Percentiles rank a stretch among this genome's conserved stretches.
Evolutionary conservation across 73 alveolate species (phyloP).

Genomic region (Tetrahymena thermophila): DNA sequence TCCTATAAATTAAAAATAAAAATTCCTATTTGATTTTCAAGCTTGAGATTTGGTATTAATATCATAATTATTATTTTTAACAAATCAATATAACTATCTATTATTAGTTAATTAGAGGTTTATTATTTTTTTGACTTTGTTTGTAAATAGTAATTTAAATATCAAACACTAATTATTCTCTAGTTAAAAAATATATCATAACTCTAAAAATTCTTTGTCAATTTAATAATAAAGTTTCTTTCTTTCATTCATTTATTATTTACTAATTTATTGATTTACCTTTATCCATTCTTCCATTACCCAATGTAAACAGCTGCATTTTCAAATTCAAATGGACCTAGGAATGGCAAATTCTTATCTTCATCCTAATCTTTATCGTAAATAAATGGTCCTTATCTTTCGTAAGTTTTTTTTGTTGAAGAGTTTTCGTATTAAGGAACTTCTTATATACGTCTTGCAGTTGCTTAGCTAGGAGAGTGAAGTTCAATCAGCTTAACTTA

Average conservation of each 20-base stretch:
- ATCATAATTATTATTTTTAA: too few species aligned
- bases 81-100: too few species aligned
- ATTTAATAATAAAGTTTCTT: too few species aligned
- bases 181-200: too few species aligned
- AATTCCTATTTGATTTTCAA: background rate
- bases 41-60: background rate
- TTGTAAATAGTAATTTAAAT: too few species aligned
- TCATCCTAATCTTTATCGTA: constrained; percentile 30
- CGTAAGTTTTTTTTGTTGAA: background rate
- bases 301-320: constrained; percentile 75
- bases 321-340: constrained; percentile 43
- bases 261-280: background rate
- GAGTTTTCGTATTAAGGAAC: background rate
- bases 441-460: background rate
- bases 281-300: constrained; percentile 70
- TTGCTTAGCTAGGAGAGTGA: background rate
- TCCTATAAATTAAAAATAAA: too few species aligned
- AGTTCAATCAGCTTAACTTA: background rate
- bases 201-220: background rate
- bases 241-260: too few species aligned
- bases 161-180: too few species aligned
- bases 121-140: too few species aligned
- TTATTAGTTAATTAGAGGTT: too few species aligned
- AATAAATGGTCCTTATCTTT: background rate
- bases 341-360: constrained; percentile 7